Percentiles rank a stretch among this genome's conserved stretches.
Conservation (phyloP, 2,329 filamentous ascomycete species). For the Ceratocystis cacaofunesta region DNA sequence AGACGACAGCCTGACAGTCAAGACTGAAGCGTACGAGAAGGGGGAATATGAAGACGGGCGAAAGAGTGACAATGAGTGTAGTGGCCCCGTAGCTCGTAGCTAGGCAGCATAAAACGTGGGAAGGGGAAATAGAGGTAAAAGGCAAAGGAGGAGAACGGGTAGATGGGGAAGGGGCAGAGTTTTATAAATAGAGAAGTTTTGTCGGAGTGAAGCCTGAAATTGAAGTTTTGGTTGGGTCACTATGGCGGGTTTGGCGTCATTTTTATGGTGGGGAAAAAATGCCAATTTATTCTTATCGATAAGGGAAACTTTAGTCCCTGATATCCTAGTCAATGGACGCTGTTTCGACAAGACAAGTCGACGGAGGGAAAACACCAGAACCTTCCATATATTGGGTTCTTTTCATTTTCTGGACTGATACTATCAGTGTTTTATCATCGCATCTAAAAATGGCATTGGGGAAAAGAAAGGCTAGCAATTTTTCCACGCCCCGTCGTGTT, state of each 20-base stretch:
- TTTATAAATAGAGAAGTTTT: not conserved
- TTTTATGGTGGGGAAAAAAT: conserved; percentile 4
- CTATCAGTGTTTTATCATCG: not conserved
- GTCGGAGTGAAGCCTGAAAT: too few species aligned
- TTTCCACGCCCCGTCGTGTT: conserved; percentile 30
- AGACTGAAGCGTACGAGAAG: not conserved
- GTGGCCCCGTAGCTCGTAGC: not conserved
- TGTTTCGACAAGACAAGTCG: too few species aligned
- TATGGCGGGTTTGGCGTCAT: not conserved
- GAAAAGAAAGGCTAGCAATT: conserved; percentile 28
- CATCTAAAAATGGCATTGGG: conserved; percentile 24
- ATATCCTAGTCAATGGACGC: not conserved
- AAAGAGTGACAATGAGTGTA: not conserved
- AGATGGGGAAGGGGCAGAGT: not conserved
- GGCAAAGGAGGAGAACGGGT: not conserved
- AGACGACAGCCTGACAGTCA: not conserved
- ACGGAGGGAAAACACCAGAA: not conserved
- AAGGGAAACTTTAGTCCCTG: not conserved
- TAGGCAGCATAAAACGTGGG: not conserved
- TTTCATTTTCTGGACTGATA: not conserved
- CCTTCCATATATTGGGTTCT: not conserved
- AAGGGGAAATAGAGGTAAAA: not conserved
- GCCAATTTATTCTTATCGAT: conserved; percentile 7
- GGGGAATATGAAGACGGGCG: not conserved
- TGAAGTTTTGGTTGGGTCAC: too few species aligned